A percentile compares a stretch with the other conserved stretches of the same genome.
Conservation (phyloP, 2,329 filamentous ascomycete species). For the Microdochium bolleyi region DNA sequence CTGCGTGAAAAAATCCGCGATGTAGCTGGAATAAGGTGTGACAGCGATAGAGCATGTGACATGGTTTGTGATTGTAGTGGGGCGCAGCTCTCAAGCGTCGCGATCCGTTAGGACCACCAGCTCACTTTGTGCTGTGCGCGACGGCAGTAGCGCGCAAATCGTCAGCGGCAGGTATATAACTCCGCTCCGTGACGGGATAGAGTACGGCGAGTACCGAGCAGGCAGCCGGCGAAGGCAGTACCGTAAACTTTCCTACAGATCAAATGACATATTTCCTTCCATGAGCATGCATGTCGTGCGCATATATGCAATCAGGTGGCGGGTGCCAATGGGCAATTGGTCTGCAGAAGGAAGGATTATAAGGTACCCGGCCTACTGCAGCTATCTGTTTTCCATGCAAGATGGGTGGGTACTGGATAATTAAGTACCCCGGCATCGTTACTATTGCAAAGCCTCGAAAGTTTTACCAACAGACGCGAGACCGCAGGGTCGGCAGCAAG, state of each 20-base stretch:
- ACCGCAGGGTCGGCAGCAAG: too few relatives aligned
- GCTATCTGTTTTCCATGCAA: too few relatives aligned
- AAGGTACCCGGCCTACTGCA: too few relatives aligned
- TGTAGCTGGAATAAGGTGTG: not conserved
- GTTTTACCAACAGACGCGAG: too few relatives aligned
- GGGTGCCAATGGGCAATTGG: not conserved
- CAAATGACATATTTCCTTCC: not conserved
- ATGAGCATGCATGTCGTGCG: not conserved
- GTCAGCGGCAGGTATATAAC: not conserved
- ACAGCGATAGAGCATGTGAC: not conserved
- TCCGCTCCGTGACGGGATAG: not conserved
- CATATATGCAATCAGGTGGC: not conserved
- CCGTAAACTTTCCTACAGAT: not conserved
- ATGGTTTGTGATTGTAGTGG: not conserved
- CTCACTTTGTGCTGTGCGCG: not conserved
- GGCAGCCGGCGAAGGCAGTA: not conserved
- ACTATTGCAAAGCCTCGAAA: too few relatives aligned
- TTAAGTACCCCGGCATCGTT: too few relatives aligned
- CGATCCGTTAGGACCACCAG: not conserved
- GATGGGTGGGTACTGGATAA: too few relatives aligned
- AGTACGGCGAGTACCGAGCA: not conserved
- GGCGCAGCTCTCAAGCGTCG: not conserved
- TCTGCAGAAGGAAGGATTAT: too few relatives aligned
- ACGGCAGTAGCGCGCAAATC: not conserved
- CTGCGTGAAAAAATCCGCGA: not conserved